Evolutionary conservation across 768 basidiomycete genomes (phyloP), one percentile per base, ranked within the genome.

Genomic region (Guyanaporus albipodus): DNA sequence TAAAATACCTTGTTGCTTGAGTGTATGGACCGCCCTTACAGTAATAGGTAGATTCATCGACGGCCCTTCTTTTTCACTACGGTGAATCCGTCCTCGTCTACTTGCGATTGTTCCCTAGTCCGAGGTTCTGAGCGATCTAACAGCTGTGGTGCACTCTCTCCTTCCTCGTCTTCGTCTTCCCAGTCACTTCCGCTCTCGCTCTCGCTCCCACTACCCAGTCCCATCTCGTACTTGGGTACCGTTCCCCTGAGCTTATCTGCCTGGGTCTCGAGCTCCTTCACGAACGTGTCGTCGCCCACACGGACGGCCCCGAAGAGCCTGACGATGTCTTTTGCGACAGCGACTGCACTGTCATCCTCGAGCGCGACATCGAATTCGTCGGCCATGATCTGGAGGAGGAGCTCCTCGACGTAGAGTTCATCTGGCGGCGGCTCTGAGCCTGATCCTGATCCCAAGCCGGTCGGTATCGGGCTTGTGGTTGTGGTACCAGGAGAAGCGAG

Each of bases 11-110:
- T 15, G 33, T n/a, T 46, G 44, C 22, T 29, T 46, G 59, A 52
- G 46, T 53, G 44, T 26, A 43, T 38, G 37, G 15, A 19, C n/a
- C 34, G 11, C 27, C 27, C 37, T 29, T 8, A 17, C 10, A n/a
- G 12, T 33, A n/a, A 19, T 39, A 12, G 29, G 17, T 32, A 29
- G 19, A 21, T 1, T 70, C 54, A 77, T 64, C 64, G 63, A 49
- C 68, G 67, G 10, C 79, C 75, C 56, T 79, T 82, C 21, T 71
- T 73, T 55, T 77, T 77, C 3, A 98, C 90, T 41, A 85, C 61
- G 4, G 86, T 91, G 62, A 98, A 98, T 1, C 94, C 94, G 49
- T 98, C 93, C 50, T 93, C 88, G 57, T 97, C 94, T 0, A 94
- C 74, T 41, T 89, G 78, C 0, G 87, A 85, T 57, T 86, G 83